Evolutionary conservation across 2,329 filamentous ascomycete species (phyloP), one percentile per base, ranked within the genome.

Genomic region (Geoglossum cookeanum): DNA sequence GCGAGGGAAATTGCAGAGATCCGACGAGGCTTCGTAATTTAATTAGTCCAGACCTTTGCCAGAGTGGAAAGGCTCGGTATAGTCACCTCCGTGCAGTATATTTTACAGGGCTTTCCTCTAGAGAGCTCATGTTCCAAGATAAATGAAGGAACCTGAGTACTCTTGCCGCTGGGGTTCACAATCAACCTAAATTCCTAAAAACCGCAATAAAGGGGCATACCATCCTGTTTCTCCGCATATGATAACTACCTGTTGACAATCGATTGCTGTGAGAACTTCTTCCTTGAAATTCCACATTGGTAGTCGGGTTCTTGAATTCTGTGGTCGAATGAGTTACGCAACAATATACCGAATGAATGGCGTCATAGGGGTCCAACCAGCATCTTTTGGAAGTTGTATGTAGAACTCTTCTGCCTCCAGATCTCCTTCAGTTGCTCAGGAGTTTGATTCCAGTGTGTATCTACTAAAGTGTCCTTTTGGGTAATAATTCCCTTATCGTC

Each of bases 1-100:
- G 92, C 92, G 53, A 98, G 74, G 13, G 92, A 97, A 45, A 98
- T 91, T 8, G 92, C 92, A 15, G 92, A 98, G 60, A 98, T 98
- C 67, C 92, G 83, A 48, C 92, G 82, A 39, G 92, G 92, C 67
- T 45, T 22, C 22, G 15, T 45, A 6, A 22, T 45, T 5, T 13
- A 13, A 45, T 45, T 45, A 45, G 42, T 5, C n/a, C 9, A 22
- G 9, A 9, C n/a, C 7, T 17, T 45, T 45, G 22, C 22, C 4
- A 22, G 13, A 45, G n/a, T 22, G 42, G 9, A 6, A 45, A 9
- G 1, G 9, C 5, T 17, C 3, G 22, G 22, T 6, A 13, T 22
- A 5, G 15, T 45, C 42, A 45, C 42, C 42, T 98, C 90, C 0
- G 92, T 96, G 67, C 92, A 95, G 67, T 91, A 97, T 9, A 98